phyloP scores from a whole-genome alignment of 2,329 filamentous ascomycete species.

The Elsinoe arachidis region DNA sequence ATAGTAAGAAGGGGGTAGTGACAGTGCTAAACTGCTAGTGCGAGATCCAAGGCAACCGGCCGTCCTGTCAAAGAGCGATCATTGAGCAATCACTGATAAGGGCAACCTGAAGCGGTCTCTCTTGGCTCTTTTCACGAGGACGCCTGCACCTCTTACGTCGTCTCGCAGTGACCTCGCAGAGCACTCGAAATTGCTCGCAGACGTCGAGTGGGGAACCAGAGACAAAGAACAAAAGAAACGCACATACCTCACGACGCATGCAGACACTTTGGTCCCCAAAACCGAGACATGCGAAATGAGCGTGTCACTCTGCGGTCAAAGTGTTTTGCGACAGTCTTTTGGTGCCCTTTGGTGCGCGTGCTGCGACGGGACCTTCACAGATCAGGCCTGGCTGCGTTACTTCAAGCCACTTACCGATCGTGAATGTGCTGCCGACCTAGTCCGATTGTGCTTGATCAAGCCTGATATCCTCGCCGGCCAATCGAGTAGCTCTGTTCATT shows the following conservation, averaged over 20 bases:
- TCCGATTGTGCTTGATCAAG: neutral
- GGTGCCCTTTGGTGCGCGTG: neutral
- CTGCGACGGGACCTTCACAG: neutral
- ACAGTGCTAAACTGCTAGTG: neutral
- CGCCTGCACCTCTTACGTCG: conserved; percentile 2
- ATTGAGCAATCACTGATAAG: neutral
- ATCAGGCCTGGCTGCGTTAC: neutral
- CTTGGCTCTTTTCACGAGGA: neutral
- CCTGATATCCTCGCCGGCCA: neutral
- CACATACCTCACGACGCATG: neutral
- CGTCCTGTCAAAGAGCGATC: neutral
- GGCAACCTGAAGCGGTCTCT: conserved; percentile 1
- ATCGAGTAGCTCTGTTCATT: neutral
- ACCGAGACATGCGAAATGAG: conserved; percentile 4
- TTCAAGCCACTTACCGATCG: conserved; percentile 8
- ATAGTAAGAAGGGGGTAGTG: neutral
- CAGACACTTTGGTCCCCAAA: neutral
- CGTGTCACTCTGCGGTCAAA: conserved; percentile 6
- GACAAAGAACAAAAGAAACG: conserved; percentile 5
- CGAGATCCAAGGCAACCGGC: conserved; percentile 1
- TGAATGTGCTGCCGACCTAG: neutral
- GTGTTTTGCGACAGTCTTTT: conserved; percentile 1
- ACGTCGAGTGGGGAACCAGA: neutral
- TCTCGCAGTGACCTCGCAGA: neutral
- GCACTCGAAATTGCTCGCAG: too few relatives aligned